These are phyloP conservation scores for Penicillium salamii DNA, from an alignment of 495 filamentous ascomycete species.

Conservation along the genomic window DNA sequence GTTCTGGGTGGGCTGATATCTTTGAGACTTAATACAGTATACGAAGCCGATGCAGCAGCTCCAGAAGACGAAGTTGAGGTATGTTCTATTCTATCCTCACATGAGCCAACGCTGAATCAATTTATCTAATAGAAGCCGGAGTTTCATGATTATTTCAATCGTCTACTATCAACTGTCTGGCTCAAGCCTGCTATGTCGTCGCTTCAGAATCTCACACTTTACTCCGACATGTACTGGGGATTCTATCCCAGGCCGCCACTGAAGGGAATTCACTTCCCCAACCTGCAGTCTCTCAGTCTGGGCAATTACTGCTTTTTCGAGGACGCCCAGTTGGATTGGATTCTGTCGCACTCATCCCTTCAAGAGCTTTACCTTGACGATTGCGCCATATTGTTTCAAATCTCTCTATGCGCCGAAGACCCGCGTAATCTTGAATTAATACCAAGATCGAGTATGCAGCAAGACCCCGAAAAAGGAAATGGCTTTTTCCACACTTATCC, in stretches of 20 bases:
- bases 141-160: conserved; percentile 10
- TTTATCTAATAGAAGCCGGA: not conserved
- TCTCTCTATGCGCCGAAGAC: not conserved
- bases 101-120: not conserved
- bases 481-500: conserved; percentile 6
- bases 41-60: conserved; percentile 7
- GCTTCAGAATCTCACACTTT: conserved; percentile 25
- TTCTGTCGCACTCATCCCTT: conserved; percentile 17
- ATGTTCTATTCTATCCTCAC: not conserved
- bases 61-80: conserved; percentile 18
- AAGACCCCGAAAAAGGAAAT: not conserved
- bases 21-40: conserved; percentile 18
- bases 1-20: conserved; percentile 9
- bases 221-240: conserved; percentile 18
- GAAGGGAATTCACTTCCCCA: conserved; percentile 17
- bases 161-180: conserved; percentile 16
- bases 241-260: conserved; percentile 21
- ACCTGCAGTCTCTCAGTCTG: conserved; percentile 20
- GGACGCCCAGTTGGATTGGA: conserved; percentile 27
- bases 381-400: conserved; percentile 17
- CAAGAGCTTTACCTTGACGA: conserved; percentile 23
- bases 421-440: not conserved
- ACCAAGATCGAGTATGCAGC: not conserved
- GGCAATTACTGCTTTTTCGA: conserved; percentile 24
- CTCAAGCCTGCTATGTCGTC: conserved; percentile 17